phyloP scores from a whole-genome alignment of 768 basidiomycete species.

The Suillus subalutaceus region DNA sequence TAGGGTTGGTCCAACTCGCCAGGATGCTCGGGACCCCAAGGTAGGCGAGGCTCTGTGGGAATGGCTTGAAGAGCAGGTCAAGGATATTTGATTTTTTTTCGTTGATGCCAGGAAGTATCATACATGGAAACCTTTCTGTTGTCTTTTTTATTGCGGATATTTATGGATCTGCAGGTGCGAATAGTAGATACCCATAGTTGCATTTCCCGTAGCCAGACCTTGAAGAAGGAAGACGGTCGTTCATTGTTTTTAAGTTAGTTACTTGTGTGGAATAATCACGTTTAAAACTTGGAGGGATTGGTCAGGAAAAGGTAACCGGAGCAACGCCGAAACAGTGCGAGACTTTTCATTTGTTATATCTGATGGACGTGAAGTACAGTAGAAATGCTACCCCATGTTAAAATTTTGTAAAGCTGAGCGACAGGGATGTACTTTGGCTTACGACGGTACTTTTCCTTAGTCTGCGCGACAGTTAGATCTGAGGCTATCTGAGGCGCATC shows the following conservation, averaged over 20 bases:
- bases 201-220: background rate
- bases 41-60: constrained; percentile 34
- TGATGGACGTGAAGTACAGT: background rate
- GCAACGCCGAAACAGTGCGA: background rate
- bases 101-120: background rate
- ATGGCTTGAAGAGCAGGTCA: constrained; percentile 39
- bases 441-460: background rate
- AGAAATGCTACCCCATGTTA: background rate
- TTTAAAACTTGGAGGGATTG: background rate
- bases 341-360: background rate
- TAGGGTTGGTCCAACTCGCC: constrained; percentile 27
- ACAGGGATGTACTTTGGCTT: background rate
- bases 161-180: background rate
- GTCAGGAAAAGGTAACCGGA: background rate
- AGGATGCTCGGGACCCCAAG: constrained; percentile 24
- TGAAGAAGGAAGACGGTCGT: background rate
- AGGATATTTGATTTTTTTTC: constrained; percentile 16
- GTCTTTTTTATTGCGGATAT: too few species aligned
- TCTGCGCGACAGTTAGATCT: background rate
- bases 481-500: background rate
- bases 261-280: background rate
- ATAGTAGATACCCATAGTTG: background rate
- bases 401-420: background rate
- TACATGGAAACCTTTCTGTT: background rate
- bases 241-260: background rate